Evolutionary conservation across 2,329 filamentous ascomycete genomes (phyloP).

Genomic region (Curvularia sp.): DNA sequence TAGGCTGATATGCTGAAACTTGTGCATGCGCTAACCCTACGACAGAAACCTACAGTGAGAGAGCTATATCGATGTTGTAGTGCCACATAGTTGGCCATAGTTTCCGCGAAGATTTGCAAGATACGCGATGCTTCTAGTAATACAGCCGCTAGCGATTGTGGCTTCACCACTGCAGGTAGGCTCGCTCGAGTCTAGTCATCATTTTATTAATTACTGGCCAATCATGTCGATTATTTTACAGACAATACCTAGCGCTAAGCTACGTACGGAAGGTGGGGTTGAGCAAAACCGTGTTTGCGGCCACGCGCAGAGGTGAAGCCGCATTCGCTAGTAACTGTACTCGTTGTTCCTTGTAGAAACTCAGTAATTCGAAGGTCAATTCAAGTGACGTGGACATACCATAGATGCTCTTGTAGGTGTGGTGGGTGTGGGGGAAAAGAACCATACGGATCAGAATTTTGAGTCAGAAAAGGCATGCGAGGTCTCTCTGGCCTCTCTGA

Average conservation of each 20-base stretch:
- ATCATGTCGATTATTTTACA: no score
- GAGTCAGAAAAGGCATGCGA: background rate
- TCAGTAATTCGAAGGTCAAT: background rate
- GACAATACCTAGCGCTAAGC: no score
- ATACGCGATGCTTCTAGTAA: background rate
- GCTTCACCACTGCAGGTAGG: no score
- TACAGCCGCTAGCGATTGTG: no score
- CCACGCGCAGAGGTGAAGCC: no score
- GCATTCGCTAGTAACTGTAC: no score
- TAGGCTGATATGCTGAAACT: background rate
- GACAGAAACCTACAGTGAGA: background rate
- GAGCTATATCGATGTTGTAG: background rate
- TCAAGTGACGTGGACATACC: background rate
- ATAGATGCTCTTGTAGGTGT: background rate
- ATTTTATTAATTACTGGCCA: no score
- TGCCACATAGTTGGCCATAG: background rate
- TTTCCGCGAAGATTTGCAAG: background rate
- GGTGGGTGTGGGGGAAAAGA: background rate
- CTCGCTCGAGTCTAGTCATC: no score
- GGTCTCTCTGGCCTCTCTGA: background rate
- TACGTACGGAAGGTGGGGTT: no score
- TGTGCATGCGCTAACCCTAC: background rate
- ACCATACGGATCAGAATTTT: background rate
- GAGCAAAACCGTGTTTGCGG: no score
- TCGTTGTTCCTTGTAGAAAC: background rate